These are phyloP conservation scores for Colletotrichum siamense DNA, from an alignment of 2,329 filamentous ascomycete species.

Conservation along the genomic window DNA sequence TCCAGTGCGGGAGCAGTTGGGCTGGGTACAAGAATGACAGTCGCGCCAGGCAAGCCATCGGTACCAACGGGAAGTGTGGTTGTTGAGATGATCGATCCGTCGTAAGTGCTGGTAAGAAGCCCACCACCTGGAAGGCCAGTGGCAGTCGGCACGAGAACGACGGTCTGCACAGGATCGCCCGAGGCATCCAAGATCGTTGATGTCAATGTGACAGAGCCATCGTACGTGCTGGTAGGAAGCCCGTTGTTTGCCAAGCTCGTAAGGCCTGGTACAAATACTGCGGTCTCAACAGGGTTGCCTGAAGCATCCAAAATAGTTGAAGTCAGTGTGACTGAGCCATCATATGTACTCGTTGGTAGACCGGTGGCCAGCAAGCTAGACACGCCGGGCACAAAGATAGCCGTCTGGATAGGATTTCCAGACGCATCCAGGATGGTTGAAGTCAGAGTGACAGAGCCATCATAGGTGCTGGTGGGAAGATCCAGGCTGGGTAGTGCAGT, in stretches of 20 bases:
- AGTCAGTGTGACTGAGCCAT: neutral
- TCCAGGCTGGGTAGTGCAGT: neutral
- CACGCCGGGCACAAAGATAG: neutral
- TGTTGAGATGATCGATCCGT: neutral
- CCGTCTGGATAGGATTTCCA: neutral
- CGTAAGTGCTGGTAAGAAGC: neutral
- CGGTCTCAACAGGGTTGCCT: neutral
- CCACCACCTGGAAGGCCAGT: neutral
- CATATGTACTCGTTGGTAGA: neutral
- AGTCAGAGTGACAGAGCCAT: neutral
- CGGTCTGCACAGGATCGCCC: neutral
- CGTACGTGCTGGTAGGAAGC: neutral
- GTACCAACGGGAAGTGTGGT: neutral
- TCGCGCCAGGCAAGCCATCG: neutral
- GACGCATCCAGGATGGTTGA: neutral
- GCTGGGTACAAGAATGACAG: neutral
- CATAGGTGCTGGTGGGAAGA: neutral
- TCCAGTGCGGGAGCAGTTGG: neutral
- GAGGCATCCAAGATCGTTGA: neutral
- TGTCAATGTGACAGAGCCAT: neutral
- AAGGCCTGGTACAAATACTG: neutral
- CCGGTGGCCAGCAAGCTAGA: neutral
- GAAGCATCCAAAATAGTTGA: neutral
- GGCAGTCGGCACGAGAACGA: neutral
- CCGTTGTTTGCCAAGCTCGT: neutral